A percentile compares a stretch with the other conserved stretches of the same genome.
Evolutionary conservation across 2,329 filamentous ascomycete genomes (phyloP).

Genomic region (Thermothelomyces thermophilus): DNA sequence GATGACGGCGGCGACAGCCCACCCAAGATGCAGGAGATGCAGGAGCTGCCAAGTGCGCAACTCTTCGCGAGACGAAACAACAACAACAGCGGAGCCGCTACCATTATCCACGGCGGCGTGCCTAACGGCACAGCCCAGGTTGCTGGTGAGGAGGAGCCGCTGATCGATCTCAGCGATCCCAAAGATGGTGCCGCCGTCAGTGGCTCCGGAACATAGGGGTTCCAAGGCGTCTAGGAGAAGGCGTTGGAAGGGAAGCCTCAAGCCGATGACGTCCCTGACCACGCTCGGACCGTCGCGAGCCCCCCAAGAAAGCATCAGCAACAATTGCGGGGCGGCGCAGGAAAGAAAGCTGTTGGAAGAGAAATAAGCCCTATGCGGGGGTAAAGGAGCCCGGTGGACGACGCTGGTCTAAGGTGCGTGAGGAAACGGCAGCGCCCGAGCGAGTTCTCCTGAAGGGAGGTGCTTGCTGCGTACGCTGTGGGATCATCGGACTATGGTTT

Average conservation of each 20-base stretch:
- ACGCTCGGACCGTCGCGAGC: too few relatives aligned
- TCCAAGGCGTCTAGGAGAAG: slow-evolving; percentile 2
- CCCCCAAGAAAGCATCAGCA: not conserved
- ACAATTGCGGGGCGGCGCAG: not conserved
- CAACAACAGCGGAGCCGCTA: not conserved
- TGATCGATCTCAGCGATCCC: slow-evolving; percentile 1
- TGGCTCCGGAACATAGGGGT: not conserved
- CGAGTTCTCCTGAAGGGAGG: not conserved
- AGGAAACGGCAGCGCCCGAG: not conserved
- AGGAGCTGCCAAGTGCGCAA: slow-evolving; percentile 10
- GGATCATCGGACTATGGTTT: not conserved
- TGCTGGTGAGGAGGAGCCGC: not conserved
- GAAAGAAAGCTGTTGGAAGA: not conserved
- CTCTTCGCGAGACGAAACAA: not conserved
- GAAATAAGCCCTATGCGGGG: not conserved
- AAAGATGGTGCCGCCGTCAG: not conserved
- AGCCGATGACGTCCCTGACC: not conserved
- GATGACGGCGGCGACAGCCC: not conserved
- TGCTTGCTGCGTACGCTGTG: not conserved
- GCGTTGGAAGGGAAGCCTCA: not conserved
- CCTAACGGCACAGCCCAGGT: not conserved
- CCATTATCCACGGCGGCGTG: not conserved
- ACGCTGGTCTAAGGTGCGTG: not conserved
- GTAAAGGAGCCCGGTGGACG: not conserved
- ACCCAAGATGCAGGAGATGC: slow-evolving; percentile 17